Evolutionary conservation across 139 green algal species (phyloP).

Genomic region (Bryopsis sp.): DNA sequence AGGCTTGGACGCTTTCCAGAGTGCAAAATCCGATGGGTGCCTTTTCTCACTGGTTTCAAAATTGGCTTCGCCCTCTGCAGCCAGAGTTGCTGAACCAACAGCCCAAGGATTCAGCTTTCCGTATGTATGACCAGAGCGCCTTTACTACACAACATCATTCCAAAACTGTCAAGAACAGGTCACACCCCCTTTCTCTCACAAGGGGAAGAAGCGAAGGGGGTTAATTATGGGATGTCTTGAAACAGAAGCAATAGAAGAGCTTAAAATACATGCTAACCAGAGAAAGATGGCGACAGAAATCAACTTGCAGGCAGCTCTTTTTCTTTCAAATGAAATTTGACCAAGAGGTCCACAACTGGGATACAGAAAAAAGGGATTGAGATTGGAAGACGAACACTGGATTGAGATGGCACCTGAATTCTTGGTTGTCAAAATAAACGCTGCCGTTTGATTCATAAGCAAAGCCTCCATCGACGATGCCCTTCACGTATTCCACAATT

Average conservation of each 20-base stretch:
- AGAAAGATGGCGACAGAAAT: no score
- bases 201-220: background rate
- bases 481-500: constrained; percentile 58
- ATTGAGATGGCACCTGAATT: constrained; percentile 63
- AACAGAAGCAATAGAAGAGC: no score
- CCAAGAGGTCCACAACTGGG: no score
- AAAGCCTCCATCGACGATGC: constrained; percentile 78
- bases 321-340: no score
- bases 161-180: no score
- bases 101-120: constrained; percentile 84
- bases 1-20: constrained; percentile 92
- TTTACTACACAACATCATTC: no score
- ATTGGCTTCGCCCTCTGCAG: constrained; percentile 60
- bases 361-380: no score
- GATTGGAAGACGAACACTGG: no score
- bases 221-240: no score
- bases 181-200: no score
- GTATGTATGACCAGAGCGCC: constrained; percentile 68
- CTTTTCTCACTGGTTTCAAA: constrained; percentile 79
- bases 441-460: constrained; percentile 76
- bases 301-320: no score
- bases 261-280: no score
- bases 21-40: constrained; percentile 80
- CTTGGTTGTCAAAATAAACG: constrained; percentile 95
- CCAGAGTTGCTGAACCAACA: constrained; percentile 55